phyloP scores from a whole-genome alignment of 306 rosid genomes.

The Myrica gale region DNA sequence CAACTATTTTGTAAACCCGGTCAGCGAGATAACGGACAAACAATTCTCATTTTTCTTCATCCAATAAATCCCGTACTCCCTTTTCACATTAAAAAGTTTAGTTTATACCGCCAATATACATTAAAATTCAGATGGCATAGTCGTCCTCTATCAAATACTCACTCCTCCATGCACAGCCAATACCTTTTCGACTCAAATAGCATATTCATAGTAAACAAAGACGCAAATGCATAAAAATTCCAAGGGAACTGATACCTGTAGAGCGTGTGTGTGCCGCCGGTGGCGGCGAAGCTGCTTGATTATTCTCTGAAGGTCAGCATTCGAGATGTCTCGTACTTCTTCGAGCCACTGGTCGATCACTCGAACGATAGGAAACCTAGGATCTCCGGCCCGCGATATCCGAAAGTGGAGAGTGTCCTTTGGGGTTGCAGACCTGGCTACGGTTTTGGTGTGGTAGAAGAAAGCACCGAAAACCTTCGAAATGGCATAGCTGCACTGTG shows the following conservation, averaged over 20 bases:
- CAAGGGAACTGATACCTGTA: constrained; percentile 40
- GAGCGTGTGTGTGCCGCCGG: constrained; percentile 66
- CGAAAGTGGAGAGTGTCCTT: constrained; percentile 37
- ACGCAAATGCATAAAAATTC: neutral
- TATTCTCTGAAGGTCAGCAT: constrained; percentile 30
- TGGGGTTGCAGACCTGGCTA: constrained; percentile 4
- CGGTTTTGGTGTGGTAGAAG: constrained; percentile 23
- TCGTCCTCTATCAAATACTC: neutral
- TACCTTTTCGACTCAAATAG: neutral
- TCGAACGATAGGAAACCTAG: constrained; percentile 36
- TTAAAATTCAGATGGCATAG: neutral
- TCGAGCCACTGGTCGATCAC: constrained; percentile 60
- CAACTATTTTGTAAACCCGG: too few species aligned
- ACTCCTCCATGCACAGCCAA: neutral
- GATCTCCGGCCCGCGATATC: constrained; percentile 37
- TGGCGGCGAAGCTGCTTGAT: constrained; percentile 39
- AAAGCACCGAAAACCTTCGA: constrained; percentile 1
- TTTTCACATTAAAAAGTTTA: neutral
- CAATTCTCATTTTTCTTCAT: too few species aligned
- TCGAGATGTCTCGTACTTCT: constrained; percentile 40
- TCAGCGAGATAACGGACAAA: neutral
- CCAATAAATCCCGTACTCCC: too few species aligned
- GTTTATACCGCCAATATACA: neutral
- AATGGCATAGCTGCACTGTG: neutral
- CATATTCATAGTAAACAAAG: neutral